Evolutionary conservation across 75 land plant species (phyloP), one percentile per base, ranked within the genome.

Genomic region (Picea sitchensis): DNA sequence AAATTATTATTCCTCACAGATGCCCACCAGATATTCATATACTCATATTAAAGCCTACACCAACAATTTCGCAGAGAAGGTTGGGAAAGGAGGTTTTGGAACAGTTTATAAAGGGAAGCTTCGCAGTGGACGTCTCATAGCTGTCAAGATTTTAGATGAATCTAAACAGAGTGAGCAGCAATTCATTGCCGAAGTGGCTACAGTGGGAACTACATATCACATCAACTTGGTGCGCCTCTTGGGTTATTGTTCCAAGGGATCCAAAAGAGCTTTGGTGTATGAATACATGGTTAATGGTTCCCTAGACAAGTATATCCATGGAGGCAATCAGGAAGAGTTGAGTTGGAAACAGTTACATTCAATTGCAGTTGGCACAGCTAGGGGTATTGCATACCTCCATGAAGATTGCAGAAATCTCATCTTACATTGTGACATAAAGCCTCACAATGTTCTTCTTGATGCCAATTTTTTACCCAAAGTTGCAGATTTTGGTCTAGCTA

Each of bases 81-180:
- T 86, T 23, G 87, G 87, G 14, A 30, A 79, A 6, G 87, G 87
- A 23, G 87, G 87, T 1, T 80, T 80, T 77, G 87, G 87, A 0
- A 56, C n/a, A 0, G 87, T 86, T 17, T 86, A 86, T 76, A 72
- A 77, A 73, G 84, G 84, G n/a, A 69, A 63, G 67, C 61, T 85
- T 32, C 80, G 34, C 12, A 77, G 80, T 73, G 84, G 84, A 65
- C 14, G 61, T 54, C 71, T 58, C 12, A 74, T 85, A 21, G 87
- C 87, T 15, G 87, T 85, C 30, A 85, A 85, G 77, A 80, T 73
- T 5, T 81, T 85, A 15, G 58, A 82, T 20, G 56, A 59, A 59
- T 59, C 56, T 32, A 73, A 60, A 59, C 17, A 17, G 26, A 71
- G 74, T 44, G 78, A 79, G 18, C 76, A 80, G 78, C 83, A 85